Evolutionary conservation across 2,329 filamentous ascomycete genomes (phyloP).

Genomic region (Aspergillus eucalypticola): DNA sequence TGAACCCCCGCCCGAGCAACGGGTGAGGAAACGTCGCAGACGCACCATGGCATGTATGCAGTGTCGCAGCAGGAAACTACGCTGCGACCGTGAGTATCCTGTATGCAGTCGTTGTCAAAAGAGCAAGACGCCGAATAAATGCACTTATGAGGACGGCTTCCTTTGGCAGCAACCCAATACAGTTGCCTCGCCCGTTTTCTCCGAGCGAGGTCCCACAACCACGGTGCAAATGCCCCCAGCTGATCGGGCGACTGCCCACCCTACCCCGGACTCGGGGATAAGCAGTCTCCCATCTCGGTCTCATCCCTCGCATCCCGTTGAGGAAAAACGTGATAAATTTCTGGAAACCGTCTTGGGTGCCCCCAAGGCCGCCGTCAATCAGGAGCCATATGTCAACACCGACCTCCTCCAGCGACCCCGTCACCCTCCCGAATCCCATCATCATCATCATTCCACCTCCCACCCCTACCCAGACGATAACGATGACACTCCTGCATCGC

Average conservation of each 20-base stretch:
- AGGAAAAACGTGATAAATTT: constrained; percentile 33
- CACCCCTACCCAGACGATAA: constrained; percentile 16
- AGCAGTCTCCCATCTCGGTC: constrained; percentile 27
- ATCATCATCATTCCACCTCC: constrained; percentile 15
- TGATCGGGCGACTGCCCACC: constrained; percentile 27
- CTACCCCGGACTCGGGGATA: constrained; percentile 35
- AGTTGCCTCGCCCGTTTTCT: constrained; percentile 28
- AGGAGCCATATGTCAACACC: constrained; percentile 32
- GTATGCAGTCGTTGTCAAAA: constrained; percentile 43
- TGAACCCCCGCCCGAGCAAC: constrained; percentile 18
- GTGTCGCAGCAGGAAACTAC: constrained; percentile 45
- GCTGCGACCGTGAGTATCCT: constrained; percentile 46
- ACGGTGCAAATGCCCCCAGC: constrained; percentile 19
- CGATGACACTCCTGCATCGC: constrained; percentile 26
- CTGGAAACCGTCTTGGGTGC: constrained; percentile 39
- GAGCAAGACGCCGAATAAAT: constrained; percentile 36
- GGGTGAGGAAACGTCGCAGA: constrained; percentile 40
- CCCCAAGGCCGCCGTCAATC: constrained; percentile 35
- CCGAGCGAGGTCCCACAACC: constrained; percentile 26
- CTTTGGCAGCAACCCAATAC: constrained; percentile 42
- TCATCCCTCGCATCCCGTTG: constrained; percentile 20
- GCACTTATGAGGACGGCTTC: constrained; percentile 45
- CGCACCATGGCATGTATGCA: constrained; percentile 45
- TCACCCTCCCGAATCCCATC: constrained; percentile 14
- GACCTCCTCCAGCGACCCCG: constrained; percentile 32